phyloP scores from a whole-genome alignment of 345 rosid species.

The Brassica incana region DNA sequence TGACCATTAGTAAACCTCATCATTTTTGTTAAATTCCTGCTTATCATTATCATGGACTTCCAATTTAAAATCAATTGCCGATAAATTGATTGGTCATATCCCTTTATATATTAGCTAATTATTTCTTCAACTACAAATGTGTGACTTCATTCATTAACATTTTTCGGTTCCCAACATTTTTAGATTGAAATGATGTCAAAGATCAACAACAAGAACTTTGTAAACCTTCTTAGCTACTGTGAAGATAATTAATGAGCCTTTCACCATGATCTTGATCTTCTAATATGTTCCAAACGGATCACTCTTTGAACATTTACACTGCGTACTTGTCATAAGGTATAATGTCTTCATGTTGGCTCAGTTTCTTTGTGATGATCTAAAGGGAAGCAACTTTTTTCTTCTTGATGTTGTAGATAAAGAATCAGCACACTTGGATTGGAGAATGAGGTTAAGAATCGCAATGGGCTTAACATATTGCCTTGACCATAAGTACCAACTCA shows the following conservation, averaged over 20 bases:
- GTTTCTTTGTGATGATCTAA: too few relatives aligned
- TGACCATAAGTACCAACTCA: slow-evolving; percentile 74
- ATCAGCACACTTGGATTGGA: slow-evolving; percentile 88
- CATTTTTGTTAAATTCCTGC: too few relatives aligned
- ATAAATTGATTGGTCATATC: too few relatives aligned
- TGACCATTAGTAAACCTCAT: too few relatives aligned
- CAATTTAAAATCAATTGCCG: too few relatives aligned
- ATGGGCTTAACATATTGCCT: slow-evolving; percentile 90
- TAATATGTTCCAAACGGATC: slow-evolving; percentile 97
- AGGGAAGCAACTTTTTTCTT: not conserved
- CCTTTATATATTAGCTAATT: not conserved
- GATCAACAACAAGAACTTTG: slow-evolving; percentile 91
- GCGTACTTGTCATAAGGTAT: slow-evolving; percentile 13
- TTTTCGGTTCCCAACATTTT: not conserved
- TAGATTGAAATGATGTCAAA: slow-evolving; percentile 75
- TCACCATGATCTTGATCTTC: slow-evolving; percentile 96
- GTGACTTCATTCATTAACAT: too few relatives aligned
- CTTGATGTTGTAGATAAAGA: slow-evolving; percentile 62
- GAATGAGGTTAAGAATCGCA: slow-evolving; percentile 71
- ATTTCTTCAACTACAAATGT: not conserved
- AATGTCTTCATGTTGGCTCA: not conserved
- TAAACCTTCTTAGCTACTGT: slow-evolving; percentile 85
- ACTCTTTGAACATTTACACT: slow-evolving; percentile 89
- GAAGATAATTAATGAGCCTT: slow-evolving; percentile 74
- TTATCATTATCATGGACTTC: too few relatives aligned